Base-by-base conservation (phyloP, 75 land plant species). In the Gnetum montanum region DNA sequence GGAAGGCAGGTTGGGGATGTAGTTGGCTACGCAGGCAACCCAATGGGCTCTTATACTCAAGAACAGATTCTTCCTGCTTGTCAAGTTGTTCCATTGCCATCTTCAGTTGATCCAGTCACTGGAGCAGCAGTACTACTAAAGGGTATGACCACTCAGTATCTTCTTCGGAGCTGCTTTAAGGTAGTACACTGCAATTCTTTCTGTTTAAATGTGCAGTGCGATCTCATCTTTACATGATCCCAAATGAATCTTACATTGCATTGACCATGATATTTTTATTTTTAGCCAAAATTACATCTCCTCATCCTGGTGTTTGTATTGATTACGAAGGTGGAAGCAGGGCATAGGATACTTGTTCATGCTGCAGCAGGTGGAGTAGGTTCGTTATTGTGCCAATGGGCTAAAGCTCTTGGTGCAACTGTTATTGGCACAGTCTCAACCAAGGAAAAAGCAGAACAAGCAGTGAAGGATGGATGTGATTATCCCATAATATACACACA, bases 361-460 rank as follows among this genome's bases (percentile, higher is more conserved):
- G 98, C 98, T 7, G 98, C 94, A 47, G 98, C 98, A 24, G 98
- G 94, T 22, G 98, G 98, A 45, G 75, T 75, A 46, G 98, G 94
- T 8, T 88, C 94, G 34, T 49, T 88, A 4, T 61, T 93, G 16
- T 85, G 89, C 69, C 98, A 93, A 59, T 88, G 98, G 94, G 93
- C 75, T 25, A 75, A 76, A 25, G 76, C 83, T 43, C 71, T 93
- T 43, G 94, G 94, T 62, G 98, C 95, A 25, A 87, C 88, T 26
- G 97, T 92, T 19, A 93, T 93, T 61, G 98, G 89, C 22, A 78
- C 85, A 45, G 94, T 93, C 7, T 93, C 94, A 34, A 88, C 68
- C 24, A 66, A 84, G 33, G 86, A 76, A 60, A 93, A 93, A 54
- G 93, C 94, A 15, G 71, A 54, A 22, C 86, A 84, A 55, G 94